Evolutionary conservation across 2,329 filamentous ascomycete species (phyloP).

Genomic region (Aspergillus fijiensis): DNA sequence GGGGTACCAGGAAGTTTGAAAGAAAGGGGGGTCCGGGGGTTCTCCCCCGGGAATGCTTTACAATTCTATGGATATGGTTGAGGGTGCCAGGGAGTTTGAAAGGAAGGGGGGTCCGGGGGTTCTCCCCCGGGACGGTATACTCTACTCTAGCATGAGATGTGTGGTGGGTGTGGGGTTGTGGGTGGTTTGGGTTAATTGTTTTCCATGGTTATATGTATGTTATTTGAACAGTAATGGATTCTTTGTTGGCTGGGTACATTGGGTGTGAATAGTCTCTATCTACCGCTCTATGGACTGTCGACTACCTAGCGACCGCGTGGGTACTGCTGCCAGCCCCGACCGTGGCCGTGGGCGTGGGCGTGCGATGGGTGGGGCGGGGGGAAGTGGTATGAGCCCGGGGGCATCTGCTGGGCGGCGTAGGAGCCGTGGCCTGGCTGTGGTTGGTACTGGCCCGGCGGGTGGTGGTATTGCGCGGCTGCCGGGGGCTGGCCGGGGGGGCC

Average conservation of each 20-base stretch:
- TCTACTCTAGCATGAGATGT: neutral
- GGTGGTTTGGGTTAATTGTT: neutral
- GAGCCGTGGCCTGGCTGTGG: too few species aligned
- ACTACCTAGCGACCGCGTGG: neutral
- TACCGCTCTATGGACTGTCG: too few species aligned
- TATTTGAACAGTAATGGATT: too few species aligned
- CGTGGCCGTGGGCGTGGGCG: neutral
- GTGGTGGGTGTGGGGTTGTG: neutral
- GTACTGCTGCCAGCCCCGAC: constrained; percentile 22
- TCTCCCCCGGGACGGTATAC: neutral
- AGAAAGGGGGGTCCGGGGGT: too few species aligned
- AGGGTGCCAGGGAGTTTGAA: too few species aligned
- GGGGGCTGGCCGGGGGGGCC: constrained; percentile 7
- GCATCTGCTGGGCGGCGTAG: constrained; percentile 25
- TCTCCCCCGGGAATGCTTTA: too few species aligned
- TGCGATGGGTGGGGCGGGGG: constrained; percentile 28
- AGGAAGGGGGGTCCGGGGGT: neutral
- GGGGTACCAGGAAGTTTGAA: too few species aligned
- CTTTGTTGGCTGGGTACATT: too few species aligned
- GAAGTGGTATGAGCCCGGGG: constrained; percentile 34
- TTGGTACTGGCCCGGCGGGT: neutral
- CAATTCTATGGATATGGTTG: too few species aligned
- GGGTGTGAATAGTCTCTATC: too few species aligned
- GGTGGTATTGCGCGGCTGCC: neutral
- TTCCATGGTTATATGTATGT: neutral